phyloP scores from a whole-genome alignment of 1,284 basidiomycete genomes.

The Leccinum laetum region DNA sequence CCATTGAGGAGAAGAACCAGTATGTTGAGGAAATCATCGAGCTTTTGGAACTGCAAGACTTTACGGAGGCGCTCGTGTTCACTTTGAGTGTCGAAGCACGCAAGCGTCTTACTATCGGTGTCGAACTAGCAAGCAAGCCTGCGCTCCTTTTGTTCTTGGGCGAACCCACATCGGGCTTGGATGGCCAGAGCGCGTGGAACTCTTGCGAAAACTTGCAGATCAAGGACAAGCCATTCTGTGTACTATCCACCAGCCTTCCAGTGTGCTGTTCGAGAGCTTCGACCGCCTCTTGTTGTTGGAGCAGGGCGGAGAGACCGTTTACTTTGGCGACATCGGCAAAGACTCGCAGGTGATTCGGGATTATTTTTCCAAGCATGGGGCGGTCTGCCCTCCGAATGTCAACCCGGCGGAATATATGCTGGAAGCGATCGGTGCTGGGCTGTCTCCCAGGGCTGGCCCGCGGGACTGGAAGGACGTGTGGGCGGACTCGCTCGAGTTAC shows the following conservation, averaged over 20 bases:
- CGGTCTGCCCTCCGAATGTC: conserved; percentile 58
- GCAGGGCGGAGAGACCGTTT: conserved; percentile 70
- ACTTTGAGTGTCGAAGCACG: conserved; percentile 75
- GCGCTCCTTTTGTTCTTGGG: conserved; percentile 79
- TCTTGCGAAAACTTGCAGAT: conserved; percentile 82
- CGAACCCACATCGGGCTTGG: conserved; percentile 67
- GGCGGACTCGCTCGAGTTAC: conserved; percentile 53
- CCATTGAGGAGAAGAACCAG: conserved; percentile 78
- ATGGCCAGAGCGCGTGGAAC: conserved; percentile 85
- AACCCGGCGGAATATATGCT: conserved; percentile 66
- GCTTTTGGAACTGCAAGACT: conserved; percentile 65
- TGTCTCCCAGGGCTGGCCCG: conserved; percentile 60
- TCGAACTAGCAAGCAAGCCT: conserved; percentile 85
- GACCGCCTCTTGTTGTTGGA: conserved; percentile 70
- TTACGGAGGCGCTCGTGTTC: conserved; percentile 63
- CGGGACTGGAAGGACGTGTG: conserved; percentile 82
- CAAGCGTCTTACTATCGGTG: conserved; percentile 88
- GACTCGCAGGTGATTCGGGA: conserved; percentile 60
- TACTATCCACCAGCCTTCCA: conserved; percentile 79
- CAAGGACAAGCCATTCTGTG: conserved; percentile 81
- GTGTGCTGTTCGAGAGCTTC: conserved; percentile 73
- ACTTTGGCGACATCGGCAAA: conserved; percentile 78
- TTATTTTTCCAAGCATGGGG: conserved; percentile 73
- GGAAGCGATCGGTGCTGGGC: conserved; percentile 77
- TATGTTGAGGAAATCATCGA: conserved; percentile 81